Percentiles rank a stretch among this genome's conserved stretches.
These are phyloP conservation scores for Leishmania braziliensis DNA, from an alignment of 208 protist genomes.

Conservation along the genomic window DNA sequence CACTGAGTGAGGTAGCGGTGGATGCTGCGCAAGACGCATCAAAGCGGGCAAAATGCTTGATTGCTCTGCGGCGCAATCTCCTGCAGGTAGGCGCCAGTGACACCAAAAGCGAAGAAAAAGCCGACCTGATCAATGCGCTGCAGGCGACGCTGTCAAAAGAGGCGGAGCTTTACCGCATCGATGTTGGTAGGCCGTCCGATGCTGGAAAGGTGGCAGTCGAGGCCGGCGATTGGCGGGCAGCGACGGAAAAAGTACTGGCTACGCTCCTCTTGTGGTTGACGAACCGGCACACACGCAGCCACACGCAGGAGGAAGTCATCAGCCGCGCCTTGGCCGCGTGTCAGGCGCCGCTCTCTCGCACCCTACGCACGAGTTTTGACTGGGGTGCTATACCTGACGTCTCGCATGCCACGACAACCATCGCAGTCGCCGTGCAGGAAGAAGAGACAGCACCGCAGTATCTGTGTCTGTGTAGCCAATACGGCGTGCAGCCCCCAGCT, in stretches of 20 bases:
- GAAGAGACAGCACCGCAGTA: constrained; percentile 6
- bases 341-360: constrained; percentile 14
- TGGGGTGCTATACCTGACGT: background rate
- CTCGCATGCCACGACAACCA: background rate
- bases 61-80: constrained; percentile 12
- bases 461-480: constrained; percentile 26
- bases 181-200: background rate
- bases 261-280: constrained; percentile 25
- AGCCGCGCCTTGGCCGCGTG: constrained; percentile 19
- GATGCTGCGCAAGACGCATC: background rate
- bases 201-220: background rate
- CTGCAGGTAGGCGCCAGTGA: background rate
- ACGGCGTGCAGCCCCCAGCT: background rate
- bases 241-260: constrained; percentile 15
- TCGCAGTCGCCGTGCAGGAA: background rate
- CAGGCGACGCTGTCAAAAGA: background rate
- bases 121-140: background rate
- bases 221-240: background rate
- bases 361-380: constrained; percentile 13
- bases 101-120: background rate
- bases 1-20: constrained; percentile 10
- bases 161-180: background rate
- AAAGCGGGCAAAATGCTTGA: constrained; percentile 8
- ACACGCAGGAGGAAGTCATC: constrained; percentile 11
- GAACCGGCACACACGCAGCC: background rate